Conservation (phyloP, 768 basidiomycete genomes). For the Sarcodon sp. region DNA sequence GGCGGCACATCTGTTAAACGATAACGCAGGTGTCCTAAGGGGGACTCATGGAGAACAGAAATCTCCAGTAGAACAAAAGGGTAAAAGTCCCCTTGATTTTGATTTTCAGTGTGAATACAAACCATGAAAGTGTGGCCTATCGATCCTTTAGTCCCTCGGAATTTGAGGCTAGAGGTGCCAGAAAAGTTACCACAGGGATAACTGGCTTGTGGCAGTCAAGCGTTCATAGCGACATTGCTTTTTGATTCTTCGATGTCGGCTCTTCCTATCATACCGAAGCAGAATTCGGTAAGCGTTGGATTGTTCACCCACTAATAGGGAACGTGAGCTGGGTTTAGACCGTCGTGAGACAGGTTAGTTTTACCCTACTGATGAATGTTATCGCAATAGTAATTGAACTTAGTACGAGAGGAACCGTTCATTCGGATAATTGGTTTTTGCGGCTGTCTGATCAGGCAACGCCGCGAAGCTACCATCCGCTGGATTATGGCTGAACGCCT, state of each 20-base stretch:
- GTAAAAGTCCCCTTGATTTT: slow-evolving; percentile 73
- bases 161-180: too few species aligned
- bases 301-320: too few species aligned
- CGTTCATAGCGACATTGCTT: slow-evolving; percentile 77
- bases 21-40: slow-evolving; percentile 75
- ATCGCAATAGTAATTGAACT: too few species aligned
- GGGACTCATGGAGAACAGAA: slow-evolving; percentile 71
- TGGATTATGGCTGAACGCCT: slow-evolving; percentile 80
- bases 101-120: slow-evolving; percentile 74
- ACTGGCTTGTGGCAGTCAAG: too few species aligned
- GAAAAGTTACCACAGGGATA: slow-evolving; percentile 73
- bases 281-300: too few species aligned
- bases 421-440: slow-evolving; percentile 79
- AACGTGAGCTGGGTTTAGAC: too few species aligned
- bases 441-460: slow-evolving; percentile 68
- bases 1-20: slow-evolving; percentile 72
- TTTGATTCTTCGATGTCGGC: too few species aligned
- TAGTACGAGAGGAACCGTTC: too few species aligned
- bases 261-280: too few species aligned
- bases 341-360: too few species aligned
- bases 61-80: slow-evolving; percentile 71
- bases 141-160: slow-evolving; percentile 69
- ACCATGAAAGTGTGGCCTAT: slow-evolving; percentile 77
- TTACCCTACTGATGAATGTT: slow-evolving; percentile 73
- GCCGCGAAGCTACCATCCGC: slow-evolving; percentile 72